These are phyloP conservation scores for Sugiyamaella smithiae DNA, from an alignment of 805 yeast species.

Conservation along the genomic window DNA sequence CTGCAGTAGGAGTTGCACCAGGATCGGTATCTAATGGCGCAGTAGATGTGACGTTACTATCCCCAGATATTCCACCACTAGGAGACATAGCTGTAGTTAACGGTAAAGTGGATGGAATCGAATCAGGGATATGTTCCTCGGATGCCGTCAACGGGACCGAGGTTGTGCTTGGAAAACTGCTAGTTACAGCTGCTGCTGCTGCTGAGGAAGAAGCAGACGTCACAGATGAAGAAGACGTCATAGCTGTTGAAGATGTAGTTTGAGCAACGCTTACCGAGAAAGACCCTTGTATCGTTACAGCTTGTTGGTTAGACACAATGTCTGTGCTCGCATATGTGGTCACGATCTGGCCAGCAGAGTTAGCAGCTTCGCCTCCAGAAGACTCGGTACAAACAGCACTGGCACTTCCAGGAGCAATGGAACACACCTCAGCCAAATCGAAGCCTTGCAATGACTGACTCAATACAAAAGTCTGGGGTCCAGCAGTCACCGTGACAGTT, in stretches of 20 bases:
- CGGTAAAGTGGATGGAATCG: too few relatives aligned
- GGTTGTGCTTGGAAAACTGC: too few relatives aligned
- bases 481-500: neutral
- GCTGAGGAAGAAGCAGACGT: too few relatives aligned
- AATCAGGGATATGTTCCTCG: too few relatives aligned
- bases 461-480: neutral
- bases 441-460: neutral
- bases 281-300: neutral
- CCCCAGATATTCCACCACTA: too few relatives aligned
- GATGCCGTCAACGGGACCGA: too few relatives aligned
- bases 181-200: too few relatives aligned
- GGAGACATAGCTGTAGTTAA: too few relatives aligned
- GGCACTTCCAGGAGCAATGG: neutral
- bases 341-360: neutral
- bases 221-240: too few relatives aligned
- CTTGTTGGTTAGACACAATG: neutral
- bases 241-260: neutral
- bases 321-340: neutral
- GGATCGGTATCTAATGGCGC: too few relatives aligned
- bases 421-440: neutral
- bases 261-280: neutral
- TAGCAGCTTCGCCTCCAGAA: neutral
- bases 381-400: constrained; percentile 1
- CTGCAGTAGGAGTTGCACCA: too few relatives aligned
- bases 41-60: too few relatives aligned